phyloP scores from a whole-genome alignment of 495 filamentous ascomycete species.

The Aspergillus hancockii region DNA sequence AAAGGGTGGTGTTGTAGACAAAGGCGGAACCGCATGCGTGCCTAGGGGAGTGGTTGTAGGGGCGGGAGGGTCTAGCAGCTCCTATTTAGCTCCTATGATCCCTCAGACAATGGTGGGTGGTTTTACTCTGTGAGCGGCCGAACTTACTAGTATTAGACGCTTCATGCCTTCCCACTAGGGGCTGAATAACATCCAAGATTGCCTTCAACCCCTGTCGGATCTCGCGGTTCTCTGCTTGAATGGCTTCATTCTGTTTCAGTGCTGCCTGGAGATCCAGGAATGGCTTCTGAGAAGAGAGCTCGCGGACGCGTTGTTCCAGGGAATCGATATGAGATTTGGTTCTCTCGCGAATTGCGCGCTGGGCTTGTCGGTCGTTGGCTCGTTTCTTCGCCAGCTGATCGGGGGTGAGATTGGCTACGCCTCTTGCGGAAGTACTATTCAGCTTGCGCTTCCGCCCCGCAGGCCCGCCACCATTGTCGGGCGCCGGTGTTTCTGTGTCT shows the following conservation, averaged over 20 bases:
- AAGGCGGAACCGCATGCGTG: conserved; percentile 22
- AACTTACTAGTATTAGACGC: conserved; percentile 24
- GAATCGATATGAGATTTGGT: conserved; percentile 80
- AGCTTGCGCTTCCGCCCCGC: conserved; percentile 50
- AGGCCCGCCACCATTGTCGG: conserved; percentile 26
- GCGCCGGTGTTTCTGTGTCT: conserved; percentile 26
- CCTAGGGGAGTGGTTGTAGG: conserved; percentile 15
- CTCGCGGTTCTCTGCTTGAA: conserved; percentile 70
- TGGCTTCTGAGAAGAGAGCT: conserved; percentile 73
- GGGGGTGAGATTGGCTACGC: conserved; percentile 72
- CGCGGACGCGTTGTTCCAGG: conserved; percentile 69
- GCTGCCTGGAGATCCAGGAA: conserved; percentile 76
- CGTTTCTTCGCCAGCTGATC: conserved; percentile 76
- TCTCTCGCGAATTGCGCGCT: conserved; percentile 79
- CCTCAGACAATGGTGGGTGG: background rate
- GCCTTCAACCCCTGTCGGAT: conserved; percentile 61
- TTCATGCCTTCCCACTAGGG: conserved; percentile 46
- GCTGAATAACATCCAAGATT: conserved; percentile 66
- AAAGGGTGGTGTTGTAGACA: conserved; percentile 28
- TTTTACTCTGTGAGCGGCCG: background rate
- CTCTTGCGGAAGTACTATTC: conserved; percentile 58
- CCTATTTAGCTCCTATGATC: conserved; percentile 1
- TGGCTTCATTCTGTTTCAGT: conserved; percentile 65
- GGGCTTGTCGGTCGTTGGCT: conserved; percentile 86
- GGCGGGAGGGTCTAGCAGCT: conserved; percentile 9